A percentile compares a stretch with the other conserved stretches of the same genome.
Conservation (phyloP, 768 basidiomycete genomes). For the Symmetrospora coprosmae region DNA sequence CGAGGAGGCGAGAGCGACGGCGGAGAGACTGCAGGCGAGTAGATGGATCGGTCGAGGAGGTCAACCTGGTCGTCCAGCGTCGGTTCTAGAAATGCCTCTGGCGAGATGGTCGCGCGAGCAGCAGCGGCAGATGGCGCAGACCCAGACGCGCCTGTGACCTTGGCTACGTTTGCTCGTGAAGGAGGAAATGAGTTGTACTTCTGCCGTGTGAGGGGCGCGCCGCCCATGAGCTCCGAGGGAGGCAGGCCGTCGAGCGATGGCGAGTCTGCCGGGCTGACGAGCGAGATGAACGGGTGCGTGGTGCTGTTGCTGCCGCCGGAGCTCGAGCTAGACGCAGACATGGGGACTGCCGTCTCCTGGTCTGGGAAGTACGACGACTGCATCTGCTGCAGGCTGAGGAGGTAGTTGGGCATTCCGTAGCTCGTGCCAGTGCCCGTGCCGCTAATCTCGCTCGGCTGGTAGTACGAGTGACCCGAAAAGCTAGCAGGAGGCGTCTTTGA, state of each 20-base stretch:
- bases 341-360: too few relatives aligned
- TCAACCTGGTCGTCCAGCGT: neutral
- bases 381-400: too few relatives aligned
- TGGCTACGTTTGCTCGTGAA: too few relatives aligned
- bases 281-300: too few relatives aligned
- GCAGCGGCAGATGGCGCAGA: neutral
- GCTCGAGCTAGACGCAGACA: too few relatives aligned
- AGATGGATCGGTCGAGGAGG: conserved; percentile 2
- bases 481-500: conserved; percentile 4
- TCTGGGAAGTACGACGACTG: too few relatives aligned
- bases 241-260: neutral
- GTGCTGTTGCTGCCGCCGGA: too few relatives aligned
- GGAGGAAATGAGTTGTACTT: conserved; percentile 7
- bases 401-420: conserved; percentile 12
- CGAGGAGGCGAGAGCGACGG: neutral
- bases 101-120: neutral
- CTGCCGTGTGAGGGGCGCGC: conserved; percentile 1
- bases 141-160: too few relatives aligned
- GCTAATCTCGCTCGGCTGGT: neutral
- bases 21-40: conserved; percentile 13
- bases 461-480: conserved; percentile 1
- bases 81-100: neutral
- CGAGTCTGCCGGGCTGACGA: neutral
- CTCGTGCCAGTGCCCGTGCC: neutral
- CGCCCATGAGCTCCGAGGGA: neutral